Evolutionary conservation across 2,329 filamentous ascomycete genomes (phyloP).

Genomic region (Chrysosphaeria jannelii): DNA sequence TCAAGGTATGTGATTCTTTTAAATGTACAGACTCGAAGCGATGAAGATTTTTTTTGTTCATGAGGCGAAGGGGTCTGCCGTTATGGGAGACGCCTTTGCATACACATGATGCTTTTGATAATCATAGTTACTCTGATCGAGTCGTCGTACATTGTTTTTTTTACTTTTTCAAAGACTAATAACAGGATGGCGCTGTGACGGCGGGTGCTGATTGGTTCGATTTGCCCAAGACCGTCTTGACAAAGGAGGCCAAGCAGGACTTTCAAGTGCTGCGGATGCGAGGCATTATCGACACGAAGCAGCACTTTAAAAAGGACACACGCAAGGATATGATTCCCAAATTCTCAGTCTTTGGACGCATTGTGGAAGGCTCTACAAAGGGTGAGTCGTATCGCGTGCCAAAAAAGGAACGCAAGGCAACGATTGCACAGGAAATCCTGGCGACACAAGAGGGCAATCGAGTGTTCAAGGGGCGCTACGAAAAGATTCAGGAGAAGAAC

Average conservation of each 20-base stretch:
- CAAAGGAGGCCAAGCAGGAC: constrained; percentile 52
- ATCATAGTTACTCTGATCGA: constrained; percentile 44
- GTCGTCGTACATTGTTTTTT: constrained; percentile 1
- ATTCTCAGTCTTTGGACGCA: constrained; percentile 67
- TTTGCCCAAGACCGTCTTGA: constrained; percentile 57
- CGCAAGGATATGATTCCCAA: constrained; percentile 42
- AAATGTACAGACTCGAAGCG: constrained; percentile 13
- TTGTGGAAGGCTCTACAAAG: constrained; percentile 70
- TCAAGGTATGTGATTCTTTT: constrained; percentile 9
- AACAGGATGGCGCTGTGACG: constrained; percentile 14
- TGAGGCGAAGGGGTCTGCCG: constrained; percentile 50
- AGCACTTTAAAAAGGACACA: constrained; percentile 68
- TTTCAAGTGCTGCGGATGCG: constrained; percentile 74
- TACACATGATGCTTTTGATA: constrained; percentile 22
- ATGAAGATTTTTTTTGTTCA: constrained; percentile 43
- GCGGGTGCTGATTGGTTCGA: constrained; percentile 70
- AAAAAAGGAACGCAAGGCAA: constrained; percentile 68
- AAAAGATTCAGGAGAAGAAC: constrained; percentile 55
- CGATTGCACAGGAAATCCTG: constrained; percentile 61
- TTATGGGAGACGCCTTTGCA: constrained; percentile 48
- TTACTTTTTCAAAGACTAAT: too few relatives aligned
- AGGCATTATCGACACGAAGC: constrained; percentile 61
- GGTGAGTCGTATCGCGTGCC: constrained; percentile 54
- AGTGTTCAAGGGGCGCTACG: constrained; percentile 68
- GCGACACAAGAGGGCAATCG: constrained; percentile 30